These are phyloP conservation scores for Penicillium sp. DNA, from an alignment of 2,329 filamentous ascomycete genomes.

Conservation along the genomic window DNA sequence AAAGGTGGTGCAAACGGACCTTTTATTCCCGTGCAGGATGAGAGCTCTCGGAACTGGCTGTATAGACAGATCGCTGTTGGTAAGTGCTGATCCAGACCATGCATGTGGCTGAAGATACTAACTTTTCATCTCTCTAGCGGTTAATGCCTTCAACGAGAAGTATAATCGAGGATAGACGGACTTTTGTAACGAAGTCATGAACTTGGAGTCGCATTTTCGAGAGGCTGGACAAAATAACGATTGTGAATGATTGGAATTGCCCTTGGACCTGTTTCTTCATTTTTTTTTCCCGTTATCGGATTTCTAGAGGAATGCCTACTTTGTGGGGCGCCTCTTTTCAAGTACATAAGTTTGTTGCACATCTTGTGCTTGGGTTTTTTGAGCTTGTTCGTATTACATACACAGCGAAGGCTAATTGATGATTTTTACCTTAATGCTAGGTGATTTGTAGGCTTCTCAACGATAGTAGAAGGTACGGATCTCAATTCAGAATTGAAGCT, in stretches of 20 bases:
- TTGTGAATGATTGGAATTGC: background rate
- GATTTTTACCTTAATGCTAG: background rate
- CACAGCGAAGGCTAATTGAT: slow-evolving; percentile 5
- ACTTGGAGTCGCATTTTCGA: slow-evolving; percentile 15
- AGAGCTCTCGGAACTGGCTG: slow-evolving; percentile 69
- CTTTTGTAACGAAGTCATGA: slow-evolving; percentile 25
- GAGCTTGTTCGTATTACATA: background rate
- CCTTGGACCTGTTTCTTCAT: background rate
- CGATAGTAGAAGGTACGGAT: too few relatives aligned
- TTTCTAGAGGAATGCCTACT: background rate
- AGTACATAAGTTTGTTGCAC: slow-evolving; percentile 10
- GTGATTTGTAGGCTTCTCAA: background rate
- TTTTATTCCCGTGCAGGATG: slow-evolving; percentile 91
- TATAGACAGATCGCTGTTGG: slow-evolving; percentile 65
- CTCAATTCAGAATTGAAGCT: too few relatives aligned
- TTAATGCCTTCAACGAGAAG: slow-evolving; percentile 68
- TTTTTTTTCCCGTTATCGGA: background rate
- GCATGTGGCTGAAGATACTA: slow-evolving; percentile 5
- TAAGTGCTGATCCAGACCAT: slow-evolving; percentile 29
- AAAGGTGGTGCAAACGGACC: slow-evolving; percentile 91
- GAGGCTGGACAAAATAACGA: slow-evolving; percentile 9
- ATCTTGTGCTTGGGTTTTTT: slow-evolving; percentile 1
- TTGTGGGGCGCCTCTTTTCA: background rate
- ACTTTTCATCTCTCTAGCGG: slow-evolving; percentile 43
- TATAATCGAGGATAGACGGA: slow-evolving; percentile 59